These are phyloP conservation scores for Aureobasidium sp. DNA, from an alignment of 2,329 filamentous ascomycete species.

Conservation along the genomic window DNA sequence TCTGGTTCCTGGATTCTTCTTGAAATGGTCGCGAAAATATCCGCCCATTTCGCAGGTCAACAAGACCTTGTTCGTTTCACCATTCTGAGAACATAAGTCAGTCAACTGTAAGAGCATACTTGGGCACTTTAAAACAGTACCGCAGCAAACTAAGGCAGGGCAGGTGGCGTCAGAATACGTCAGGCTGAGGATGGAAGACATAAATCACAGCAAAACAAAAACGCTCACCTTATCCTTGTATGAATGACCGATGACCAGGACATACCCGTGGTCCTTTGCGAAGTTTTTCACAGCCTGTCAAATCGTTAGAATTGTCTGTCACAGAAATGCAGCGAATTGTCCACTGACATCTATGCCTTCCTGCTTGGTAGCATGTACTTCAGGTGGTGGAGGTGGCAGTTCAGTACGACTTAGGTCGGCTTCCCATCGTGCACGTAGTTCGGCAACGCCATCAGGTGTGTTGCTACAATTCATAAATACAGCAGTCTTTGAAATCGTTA, in stretches of 20 bases:
- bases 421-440: slow-evolving; percentile 19
- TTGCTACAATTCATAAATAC: slow-evolving; percentile 10
- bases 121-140: not conserved
- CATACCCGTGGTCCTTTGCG: slow-evolving; percentile 19
- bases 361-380: slow-evolving; percentile 17
- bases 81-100: slow-evolving; percentile 9
- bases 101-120: not conserved
- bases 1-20: slow-evolving; percentile 19
- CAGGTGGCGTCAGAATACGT: not conserved
- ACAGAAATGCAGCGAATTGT: not conserved
- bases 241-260: slow-evolving; percentile 21
- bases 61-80: slow-evolving; percentile 18
- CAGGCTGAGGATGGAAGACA: not conserved
- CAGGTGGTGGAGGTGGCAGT: slow-evolving; percentile 20
- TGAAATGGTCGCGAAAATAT: slow-evolving; percentile 20
- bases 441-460: slow-evolving; percentile 19
- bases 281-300: slow-evolving; percentile 18
- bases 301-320: not conserved
- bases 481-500: not conserved
- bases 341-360: slow-evolving; percentile 16
- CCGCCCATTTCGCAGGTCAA: slow-evolving; percentile 20
- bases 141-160: slow-evolving; percentile 9
- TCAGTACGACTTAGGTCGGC: slow-evolving; percentile 18
- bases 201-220: not conserved
- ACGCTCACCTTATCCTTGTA: slow-evolving; percentile 18